Evolutionary conservation across 2,329 filamentous ascomycete genomes (phyloP), one percentile per base, ranked within the genome.

Genomic region (Penicillium griseofulvum): DNA sequence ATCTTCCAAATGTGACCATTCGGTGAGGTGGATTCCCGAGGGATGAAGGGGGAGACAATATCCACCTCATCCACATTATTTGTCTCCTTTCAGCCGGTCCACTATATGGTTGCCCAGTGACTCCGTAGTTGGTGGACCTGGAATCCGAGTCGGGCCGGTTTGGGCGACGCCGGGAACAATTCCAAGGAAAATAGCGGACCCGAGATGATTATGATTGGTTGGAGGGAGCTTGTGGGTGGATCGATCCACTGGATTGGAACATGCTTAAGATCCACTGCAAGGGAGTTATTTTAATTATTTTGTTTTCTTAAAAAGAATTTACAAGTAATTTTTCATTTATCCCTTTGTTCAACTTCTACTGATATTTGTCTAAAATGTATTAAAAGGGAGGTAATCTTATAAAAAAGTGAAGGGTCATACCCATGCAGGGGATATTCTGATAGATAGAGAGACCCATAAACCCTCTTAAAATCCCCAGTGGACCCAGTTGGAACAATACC

Each of bases 81-180:
- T 37, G 47, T 26, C 58, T 55, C 56, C 62, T 56, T 62, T 61
- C 54, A 56, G 36, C 58, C 55, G 59, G 46, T 31, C 31, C 14
- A 34, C 6, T 34, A 14, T 28, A 14, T 52, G 58, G 62, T 63
- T 62, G 62, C 58, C 63, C 63, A 65, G 62, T 65, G 47, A 63
- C 45, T 54, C 54, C 43, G 49, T 56, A 47, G 52, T 47, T 65
- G 57, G 63, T 65, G 62, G 62, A 56, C 45, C 56, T 62, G 56
- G 56, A 65, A 65, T 65, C 63, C 63, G 63, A 65, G 49, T 65
- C 63, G 63, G 63, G 62, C 63, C 63, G 63, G 58, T 64, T 64
- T 65, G 54, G 62, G 53, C 42, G 48, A 57, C 54, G 52, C 63
- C 63, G 63, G 59, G 62, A 65, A 56, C 42, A 9, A 54, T 56